phyloP scores from a whole-genome alignment of 2,329 filamentous ascomycete species.

The Sclerotinia sclerotiorum region DNA sequence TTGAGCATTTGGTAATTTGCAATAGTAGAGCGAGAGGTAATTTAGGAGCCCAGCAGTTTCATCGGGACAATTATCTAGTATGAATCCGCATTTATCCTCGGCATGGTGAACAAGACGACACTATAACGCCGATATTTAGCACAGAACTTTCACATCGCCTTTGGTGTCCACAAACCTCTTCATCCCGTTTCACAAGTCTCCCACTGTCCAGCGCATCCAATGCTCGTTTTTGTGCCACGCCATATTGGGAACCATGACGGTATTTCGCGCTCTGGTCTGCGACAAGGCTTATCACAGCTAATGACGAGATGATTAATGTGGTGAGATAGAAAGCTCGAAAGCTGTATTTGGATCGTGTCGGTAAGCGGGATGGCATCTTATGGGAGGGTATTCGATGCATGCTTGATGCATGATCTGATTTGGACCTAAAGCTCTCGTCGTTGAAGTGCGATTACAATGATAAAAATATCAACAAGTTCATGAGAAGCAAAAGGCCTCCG shows the following conservation, averaged over 20 bases:
- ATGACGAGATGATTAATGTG: slow-evolving; percentile 36
- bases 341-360: slow-evolving; percentile 32
- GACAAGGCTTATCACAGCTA: slow-evolving; percentile 38
- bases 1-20: slow-evolving; percentile 65
- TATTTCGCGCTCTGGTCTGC: slow-evolving; percentile 38
- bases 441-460: neutral
- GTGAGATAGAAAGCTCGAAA: slow-evolving; percentile 41
- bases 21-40: slow-evolving; percentile 92
- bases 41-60: slow-evolving; percentile 88
- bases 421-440: neutral
- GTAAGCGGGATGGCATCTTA: slow-evolving; percentile 26
- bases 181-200: slow-evolving; percentile 37
- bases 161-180: slow-evolving; percentile 35
- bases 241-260: slow-evolving; percentile 36
- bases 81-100: slow-evolving; percentile 81
- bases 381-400: slow-evolving; percentile 32
- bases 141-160: neutral
- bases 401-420: slow-evolving; percentile 32
- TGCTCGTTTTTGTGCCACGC: slow-evolving; percentile 34
- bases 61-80: slow-evolving; percentile 77
- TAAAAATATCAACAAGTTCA: neutral
- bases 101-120: slow-evolving; percentile 79
- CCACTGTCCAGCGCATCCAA: slow-evolving; percentile 32
- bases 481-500: neutral
- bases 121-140: slow-evolving; percentile 42